Percentiles rank a stretch among this genome's conserved stretches.
These are phyloP conservation scores for Melaleuca quinquenervia DNA, from an alignment of 345 rosid genomes.

Conservation along the genomic window DNA sequence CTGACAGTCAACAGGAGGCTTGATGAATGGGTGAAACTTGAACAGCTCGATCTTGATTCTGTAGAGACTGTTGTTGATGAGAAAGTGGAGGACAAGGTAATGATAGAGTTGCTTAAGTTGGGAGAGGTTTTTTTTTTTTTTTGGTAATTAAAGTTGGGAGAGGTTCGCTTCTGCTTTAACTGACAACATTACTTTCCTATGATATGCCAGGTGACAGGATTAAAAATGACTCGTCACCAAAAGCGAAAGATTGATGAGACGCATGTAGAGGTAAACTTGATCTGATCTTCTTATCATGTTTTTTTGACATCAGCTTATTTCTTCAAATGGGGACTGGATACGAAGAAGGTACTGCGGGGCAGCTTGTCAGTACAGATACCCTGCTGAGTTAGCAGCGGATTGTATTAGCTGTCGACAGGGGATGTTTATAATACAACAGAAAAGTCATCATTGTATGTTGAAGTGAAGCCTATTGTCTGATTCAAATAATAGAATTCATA, in stretches of 20 bases:
- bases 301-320: neutral
- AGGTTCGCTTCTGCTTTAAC: neutral
- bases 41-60: slow-evolving; percentile 83
- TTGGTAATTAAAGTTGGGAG: neutral
- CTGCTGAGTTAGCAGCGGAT: neutral
- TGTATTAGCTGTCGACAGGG: neutral
- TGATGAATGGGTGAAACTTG: slow-evolving; percentile 96
- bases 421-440: neutral
- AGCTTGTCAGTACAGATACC: neutral
- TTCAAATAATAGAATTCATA: neutral
- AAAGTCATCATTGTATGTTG: neutral
- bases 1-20: slow-evolving; percentile 86
- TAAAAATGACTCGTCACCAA: slow-evolving; percentile 99
- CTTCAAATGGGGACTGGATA: neutral
- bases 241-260: slow-evolving; percentile 97
- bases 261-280: slow-evolving; percentile 62
- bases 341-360: neutral
- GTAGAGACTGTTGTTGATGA: slow-evolving; percentile 91
- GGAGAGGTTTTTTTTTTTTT: too few species aligned
- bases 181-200: neutral
- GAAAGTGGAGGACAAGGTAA: slow-evolving; percentile 96
- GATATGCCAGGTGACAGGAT: slow-evolving; percentile 61
- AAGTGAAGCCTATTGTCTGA: neutral
- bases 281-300: neutral
- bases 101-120: neutral